Base-by-base conservation (phyloP, 768 basidiomycete species). In the Leccinum sublutescens region DNA sequence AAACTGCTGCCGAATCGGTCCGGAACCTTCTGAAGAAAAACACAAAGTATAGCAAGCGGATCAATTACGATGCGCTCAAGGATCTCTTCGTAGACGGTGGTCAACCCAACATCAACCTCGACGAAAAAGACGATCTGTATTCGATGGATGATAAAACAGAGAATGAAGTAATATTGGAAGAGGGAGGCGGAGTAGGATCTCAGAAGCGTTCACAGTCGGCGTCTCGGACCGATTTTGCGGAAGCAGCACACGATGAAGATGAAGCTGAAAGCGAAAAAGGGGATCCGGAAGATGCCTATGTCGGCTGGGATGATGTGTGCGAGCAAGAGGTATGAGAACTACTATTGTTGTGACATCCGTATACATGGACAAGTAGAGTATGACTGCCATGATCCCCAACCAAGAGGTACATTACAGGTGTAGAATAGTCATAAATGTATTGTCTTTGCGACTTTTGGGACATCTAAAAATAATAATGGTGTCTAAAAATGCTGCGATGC, bases 31-130 rank as follows among this genome's bases (percentile, higher is more conserved):
- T 94, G 66, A 88, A 89, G 78, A 92, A 93, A 76, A 93, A 89
- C 62, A 82, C 86, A 23, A 89, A 86, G 68, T 94, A 95, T 74
- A 93, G 91, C 75, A 92, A 92, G 68, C 85, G 93, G 54, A 95
- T 96, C 75, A 97, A 97, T 71, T 97, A 96, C 71, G 89, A 91
- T 64, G 93, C 91, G 1, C 83, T 95, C 55, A 88, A 90, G 64
- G 83, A 85, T 57, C 80, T 96, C 11, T 92, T 95, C 70, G 77
- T 82, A 29, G 83, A 85, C 14, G 66, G 74, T 50, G 55, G 53
- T 29, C 49, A 60, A 48, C 59, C 64, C 17, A 38, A 56, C 52
- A 58, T 69, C 38, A 62, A 65, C 25, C 52, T 68, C 7, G 83
- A 80, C 58, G 80, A 78, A 45, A 77, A 79, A 61, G 77, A 76